Percentiles rank a stretch among this genome's conserved stretches.
Evolutionary conservation across 768 basidiomycete species (phyloP).

Genomic region (Tulasnella sp.): DNA sequence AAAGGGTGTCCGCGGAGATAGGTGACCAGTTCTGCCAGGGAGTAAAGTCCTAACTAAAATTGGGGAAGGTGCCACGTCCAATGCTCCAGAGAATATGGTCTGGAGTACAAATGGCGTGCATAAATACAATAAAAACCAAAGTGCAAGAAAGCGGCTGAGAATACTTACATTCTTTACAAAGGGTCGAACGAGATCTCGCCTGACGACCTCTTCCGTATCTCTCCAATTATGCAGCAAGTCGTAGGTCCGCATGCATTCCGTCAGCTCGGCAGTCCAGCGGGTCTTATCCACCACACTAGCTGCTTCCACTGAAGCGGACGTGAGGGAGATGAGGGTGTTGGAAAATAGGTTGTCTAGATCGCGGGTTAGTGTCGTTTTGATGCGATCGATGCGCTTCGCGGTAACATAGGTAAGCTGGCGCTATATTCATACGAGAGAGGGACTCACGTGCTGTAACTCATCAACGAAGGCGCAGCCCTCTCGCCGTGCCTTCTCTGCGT

Average conservation of each 20-base stretch:
- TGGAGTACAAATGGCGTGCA: slow-evolving; percentile 25
- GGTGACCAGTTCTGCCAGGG: slow-evolving; percentile 32
- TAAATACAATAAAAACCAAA: background rate
- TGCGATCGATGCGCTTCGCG: slow-evolving; percentile 65
- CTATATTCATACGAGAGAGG: slow-evolving; percentile 20
- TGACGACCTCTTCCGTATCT: slow-evolving; percentile 80
- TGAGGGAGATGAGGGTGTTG: slow-evolving; percentile 42
- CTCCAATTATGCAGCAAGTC: slow-evolving; percentile 71
- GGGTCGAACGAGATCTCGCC: slow-evolving; percentile 54
- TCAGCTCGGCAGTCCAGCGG: slow-evolving; percentile 54
- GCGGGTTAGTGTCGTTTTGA: slow-evolving; percentile 72
- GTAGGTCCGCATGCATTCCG: slow-evolving; percentile 71
- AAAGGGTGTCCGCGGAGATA: slow-evolving; percentile 47
- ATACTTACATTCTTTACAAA: slow-evolving; percentile 82
- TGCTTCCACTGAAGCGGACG: slow-evolving; percentile 4
- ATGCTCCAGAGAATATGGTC: slow-evolving; percentile 65
- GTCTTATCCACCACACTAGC: slow-evolving; percentile 37
- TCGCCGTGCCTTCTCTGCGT: slow-evolving; percentile 65
- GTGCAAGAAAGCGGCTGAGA: slow-evolving; percentile 16
- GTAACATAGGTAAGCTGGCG: slow-evolving; percentile 23
- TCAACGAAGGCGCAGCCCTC: slow-evolving; percentile 74
- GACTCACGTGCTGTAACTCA: slow-evolving; percentile 72
- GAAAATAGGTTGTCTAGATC: slow-evolving; percentile 80
- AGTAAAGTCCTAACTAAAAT: slow-evolving; percentile 70
- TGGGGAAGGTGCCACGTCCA: slow-evolving; percentile 61